Percentiles rank a stretch among this genome's conserved stretches.
phyloP scores from a whole-genome alignment of 495 filamentous ascomycete species.

The Aspergillus indologenus region DNA sequence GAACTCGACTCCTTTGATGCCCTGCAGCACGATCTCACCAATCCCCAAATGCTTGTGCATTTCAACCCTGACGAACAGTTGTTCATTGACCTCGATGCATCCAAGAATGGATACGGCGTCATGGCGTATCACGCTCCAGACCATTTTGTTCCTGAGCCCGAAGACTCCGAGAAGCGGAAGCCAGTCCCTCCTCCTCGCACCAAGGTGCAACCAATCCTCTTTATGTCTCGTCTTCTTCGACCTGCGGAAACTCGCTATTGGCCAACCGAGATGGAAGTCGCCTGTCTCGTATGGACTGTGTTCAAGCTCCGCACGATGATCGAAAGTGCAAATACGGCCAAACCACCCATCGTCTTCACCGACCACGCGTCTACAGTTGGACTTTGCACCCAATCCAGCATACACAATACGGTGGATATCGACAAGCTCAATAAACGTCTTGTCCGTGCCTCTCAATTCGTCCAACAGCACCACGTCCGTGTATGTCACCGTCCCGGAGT shows the following conservation, averaged over 20 bases:
- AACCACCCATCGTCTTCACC: neutral
- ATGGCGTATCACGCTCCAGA: neutral
- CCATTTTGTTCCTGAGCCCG: neutral
- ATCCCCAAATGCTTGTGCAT: neutral
- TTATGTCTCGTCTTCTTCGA: neutral
- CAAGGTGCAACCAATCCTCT: neutral
- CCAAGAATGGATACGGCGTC: neutral
- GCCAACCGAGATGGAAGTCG: neutral
- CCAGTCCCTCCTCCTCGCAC: neutral
- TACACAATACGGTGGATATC: neutral
- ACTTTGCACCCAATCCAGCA: neutral
- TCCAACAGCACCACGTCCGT: neutral
- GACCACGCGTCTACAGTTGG: slow-evolving; percentile 1
- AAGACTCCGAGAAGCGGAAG: too few relatives aligned
- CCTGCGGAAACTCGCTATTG: slow-evolving; percentile 1
- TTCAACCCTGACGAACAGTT: neutral
- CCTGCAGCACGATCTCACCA: neutral
- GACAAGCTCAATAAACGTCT: neutral
- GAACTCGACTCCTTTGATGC: neutral
- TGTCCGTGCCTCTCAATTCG: neutral
- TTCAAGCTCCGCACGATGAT: neutral
- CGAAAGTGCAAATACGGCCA: neutral
- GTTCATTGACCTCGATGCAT: neutral
- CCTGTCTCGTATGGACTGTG: neutral
- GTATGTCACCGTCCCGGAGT: neutral